A percentile compares a stretch with the other conserved stretches of the same genome.
Conservation (phyloP, 2,329 filamentous ascomycete species). For the Fusarium sulawesiense region DNA sequence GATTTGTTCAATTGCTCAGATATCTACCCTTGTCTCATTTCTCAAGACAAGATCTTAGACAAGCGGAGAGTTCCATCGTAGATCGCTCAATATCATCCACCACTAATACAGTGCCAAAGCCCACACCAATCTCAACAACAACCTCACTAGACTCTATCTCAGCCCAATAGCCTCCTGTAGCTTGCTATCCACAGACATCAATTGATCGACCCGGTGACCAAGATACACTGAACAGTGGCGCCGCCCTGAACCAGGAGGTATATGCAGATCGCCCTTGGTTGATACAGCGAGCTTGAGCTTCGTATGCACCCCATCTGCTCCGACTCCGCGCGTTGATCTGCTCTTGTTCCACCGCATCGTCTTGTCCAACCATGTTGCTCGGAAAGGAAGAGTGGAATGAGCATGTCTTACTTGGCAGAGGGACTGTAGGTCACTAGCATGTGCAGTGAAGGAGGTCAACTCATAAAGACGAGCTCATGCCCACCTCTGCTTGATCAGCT, state of each 20-base stretch:
- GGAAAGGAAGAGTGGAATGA: neutral
- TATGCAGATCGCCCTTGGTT: constrained; percentile 9
- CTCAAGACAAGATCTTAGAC: constrained; percentile 16
- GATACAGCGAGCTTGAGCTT: neutral
- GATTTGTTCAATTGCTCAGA: neutral
- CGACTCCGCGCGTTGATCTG: constrained; percentile 33
- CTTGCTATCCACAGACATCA: neutral
- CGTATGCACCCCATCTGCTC: constrained; percentile 1
- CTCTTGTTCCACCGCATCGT: constrained; percentile 31
- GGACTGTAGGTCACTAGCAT: neutral
- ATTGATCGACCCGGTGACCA: neutral
- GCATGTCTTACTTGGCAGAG: neutral
- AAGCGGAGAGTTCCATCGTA: neutral
- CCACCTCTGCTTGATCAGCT: neutral
- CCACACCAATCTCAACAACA: neutral
- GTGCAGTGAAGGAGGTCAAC: neutral
- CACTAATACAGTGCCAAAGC: neutral
- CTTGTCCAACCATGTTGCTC: constrained; percentile 27
- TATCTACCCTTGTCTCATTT: constrained; percentile 3
- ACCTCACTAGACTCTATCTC: neutral
- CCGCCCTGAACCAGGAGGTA: neutral
- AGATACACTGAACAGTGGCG: constrained; percentile 1
- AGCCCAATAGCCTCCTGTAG: neutral
- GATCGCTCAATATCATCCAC: neutral
- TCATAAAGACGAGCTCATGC: constrained; percentile 18